A percentile compares a stretch with the other conserved stretches of the same genome.
These are phyloP conservation scores for Solanum commersonii DNA, from an alignment of 257 asterid species.

Conservation along the genomic window DNA sequence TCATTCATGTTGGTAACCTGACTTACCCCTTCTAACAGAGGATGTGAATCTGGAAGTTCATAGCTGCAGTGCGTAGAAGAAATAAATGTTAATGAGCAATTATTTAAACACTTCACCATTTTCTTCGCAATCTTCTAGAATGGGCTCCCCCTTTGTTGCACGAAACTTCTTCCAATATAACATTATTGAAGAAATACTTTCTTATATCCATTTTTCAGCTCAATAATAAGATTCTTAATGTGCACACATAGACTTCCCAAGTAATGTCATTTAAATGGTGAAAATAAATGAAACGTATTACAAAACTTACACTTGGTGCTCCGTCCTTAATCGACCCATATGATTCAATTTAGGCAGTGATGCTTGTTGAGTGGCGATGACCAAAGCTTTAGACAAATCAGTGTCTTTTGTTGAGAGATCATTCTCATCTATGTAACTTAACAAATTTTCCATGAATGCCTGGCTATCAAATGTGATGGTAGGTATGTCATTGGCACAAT, in stretches of 20 bases:
- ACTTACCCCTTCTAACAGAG: conserved; percentile 17
- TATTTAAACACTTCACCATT: not conserved
- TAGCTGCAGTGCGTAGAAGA: conserved; percentile 7
- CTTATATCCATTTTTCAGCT: not conserved
- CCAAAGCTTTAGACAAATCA: conserved; percentile 17
- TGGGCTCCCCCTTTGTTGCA: not conserved
- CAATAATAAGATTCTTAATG: not conserved
- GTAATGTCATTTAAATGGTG: not conserved
- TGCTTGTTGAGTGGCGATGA: not conserved
- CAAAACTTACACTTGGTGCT: conserved; percentile 29
- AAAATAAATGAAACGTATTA: not conserved
- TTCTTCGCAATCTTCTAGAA: not conserved
- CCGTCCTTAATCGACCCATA: not conserved
- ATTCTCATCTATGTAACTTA: not conserved
- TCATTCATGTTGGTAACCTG: not conserved
- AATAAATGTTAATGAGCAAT: not conserved
- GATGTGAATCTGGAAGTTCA: conserved; percentile 17
- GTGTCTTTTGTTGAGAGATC: not conserved
- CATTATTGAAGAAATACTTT: not conserved
- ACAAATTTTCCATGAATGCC: not conserved
- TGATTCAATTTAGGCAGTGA: conserved; percentile 12
- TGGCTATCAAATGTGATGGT: conserved; percentile 8
- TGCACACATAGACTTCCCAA: not conserved
- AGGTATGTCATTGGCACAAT: conserved; percentile 13
- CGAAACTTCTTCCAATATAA: not conserved